phyloP scores from a whole-genome alignment of 2,329 filamentous ascomycete species.

The Emmonsia crescens region DNA sequence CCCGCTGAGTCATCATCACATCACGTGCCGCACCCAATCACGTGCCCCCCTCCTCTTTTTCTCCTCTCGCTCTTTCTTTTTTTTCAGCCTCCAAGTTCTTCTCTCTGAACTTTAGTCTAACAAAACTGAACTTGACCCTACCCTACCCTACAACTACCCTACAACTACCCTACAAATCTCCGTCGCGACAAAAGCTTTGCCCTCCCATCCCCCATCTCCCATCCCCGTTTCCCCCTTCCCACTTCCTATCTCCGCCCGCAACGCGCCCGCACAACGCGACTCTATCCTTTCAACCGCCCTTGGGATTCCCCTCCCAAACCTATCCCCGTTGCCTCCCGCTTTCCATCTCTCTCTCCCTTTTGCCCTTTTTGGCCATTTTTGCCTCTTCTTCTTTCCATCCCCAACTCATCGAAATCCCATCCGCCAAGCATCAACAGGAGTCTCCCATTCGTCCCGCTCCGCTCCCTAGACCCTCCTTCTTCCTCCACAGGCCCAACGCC shows the following conservation, averaged over 20 bases:
- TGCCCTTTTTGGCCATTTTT: not conserved
- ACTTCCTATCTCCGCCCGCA: constrained; percentile 21
- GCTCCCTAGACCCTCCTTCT: constrained; percentile 14
- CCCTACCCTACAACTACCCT: too few relatives aligned
- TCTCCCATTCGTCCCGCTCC: constrained; percentile 7
- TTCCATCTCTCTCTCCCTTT: not conserved
- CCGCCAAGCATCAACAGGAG: constrained; percentile 20
- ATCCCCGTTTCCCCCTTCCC: too few relatives aligned
- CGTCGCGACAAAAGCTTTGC: constrained; percentile 27
- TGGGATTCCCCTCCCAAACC: not conserved
- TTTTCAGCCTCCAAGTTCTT: too few relatives aligned
- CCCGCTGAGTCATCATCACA: not conserved
- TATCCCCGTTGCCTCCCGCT: not conserved
- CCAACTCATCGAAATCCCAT: constrained; percentile 11
- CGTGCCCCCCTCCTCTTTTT: not conserved
- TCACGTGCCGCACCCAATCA: not conserved
- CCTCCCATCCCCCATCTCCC: constrained; percentile 22
- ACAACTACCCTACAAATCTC: too few relatives aligned
- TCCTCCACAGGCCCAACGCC: constrained; percentile 4
- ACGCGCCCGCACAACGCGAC: constrained; percentile 25
- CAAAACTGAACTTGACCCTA: too few relatives aligned
- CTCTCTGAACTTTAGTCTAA: too few relatives aligned
- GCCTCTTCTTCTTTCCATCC: constrained; percentile 12
- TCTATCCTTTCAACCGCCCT: constrained; percentile 14
- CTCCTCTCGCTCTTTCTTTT: not conserved